These are phyloP conservation scores for Calcarisporium arbuscula DNA, from an alignment of 2,329 filamentous ascomycete species.

Conservation along the genomic window DNA sequence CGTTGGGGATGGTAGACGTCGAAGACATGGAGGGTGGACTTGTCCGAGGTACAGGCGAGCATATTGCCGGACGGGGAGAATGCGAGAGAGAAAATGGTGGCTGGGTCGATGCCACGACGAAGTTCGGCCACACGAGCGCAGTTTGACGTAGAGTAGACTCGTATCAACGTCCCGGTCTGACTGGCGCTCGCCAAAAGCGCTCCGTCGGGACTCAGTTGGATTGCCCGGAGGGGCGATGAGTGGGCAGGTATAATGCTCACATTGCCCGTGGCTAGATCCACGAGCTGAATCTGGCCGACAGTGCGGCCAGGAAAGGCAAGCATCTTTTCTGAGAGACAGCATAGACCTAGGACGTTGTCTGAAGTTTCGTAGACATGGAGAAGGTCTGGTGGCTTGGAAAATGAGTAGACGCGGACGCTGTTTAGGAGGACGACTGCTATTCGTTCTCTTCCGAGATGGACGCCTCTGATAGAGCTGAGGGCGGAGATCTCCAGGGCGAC, in stretches of 20 bases:
- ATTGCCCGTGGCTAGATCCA: constrained; percentile 69
- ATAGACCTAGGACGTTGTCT: constrained; percentile 75
- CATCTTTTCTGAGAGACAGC: constrained; percentile 65
- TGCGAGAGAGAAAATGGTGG: constrained; percentile 78
- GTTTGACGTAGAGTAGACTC: constrained; percentile 74
- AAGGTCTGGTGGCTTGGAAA: constrained; percentile 65
- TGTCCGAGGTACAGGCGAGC: constrained; percentile 91
- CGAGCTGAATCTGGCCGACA: constrained; percentile 80
- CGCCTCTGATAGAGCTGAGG: constrained; percentile 71
- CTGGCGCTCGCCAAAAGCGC: constrained; percentile 83
- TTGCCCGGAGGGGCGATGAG: constrained; percentile 67
- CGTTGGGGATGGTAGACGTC: constrained; percentile 62
- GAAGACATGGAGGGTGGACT: constrained; percentile 91
- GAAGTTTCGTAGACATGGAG: constrained; percentile 76
- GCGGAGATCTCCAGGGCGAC: constrained; percentile 72
- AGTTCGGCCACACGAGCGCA: constrained; percentile 79
- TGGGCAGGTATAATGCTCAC: constrained; percentile 95
- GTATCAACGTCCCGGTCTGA: constrained; percentile 82
- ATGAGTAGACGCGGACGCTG: constrained; percentile 73
- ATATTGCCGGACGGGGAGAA: constrained; percentile 77
- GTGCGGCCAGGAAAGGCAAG: constrained; percentile 85
- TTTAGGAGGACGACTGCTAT: constrained; percentile 79
- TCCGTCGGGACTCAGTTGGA: constrained; percentile 74
- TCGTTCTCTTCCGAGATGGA: constrained; percentile 68
- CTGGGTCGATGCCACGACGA: constrained; percentile 81